phyloP scores from a whole-genome alignment of 495 filamentous ascomycete genomes.

The Hyaloscypha bicolor region DNA sequence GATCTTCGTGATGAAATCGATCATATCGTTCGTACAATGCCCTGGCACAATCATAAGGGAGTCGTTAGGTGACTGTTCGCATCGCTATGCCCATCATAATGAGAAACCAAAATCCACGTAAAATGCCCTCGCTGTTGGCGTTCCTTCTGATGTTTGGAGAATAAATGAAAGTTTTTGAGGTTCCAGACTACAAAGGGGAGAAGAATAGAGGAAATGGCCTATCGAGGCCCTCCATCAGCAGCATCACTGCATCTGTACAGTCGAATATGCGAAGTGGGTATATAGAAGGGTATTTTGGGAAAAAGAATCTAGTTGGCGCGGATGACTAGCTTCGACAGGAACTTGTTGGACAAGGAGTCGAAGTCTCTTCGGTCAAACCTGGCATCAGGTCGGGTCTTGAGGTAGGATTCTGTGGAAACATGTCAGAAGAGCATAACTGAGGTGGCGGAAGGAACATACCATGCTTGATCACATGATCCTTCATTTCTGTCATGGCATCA shows the following conservation, averaged over 20 bases:
- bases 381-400: constrained; percentile 56
- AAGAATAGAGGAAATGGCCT: constrained; percentile 3
- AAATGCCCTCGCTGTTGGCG: constrained; percentile 26
- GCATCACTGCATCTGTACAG: constrained; percentile 31
- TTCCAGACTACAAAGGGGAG: constrained; percentile 26
- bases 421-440: constrained; percentile 26
- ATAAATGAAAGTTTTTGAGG: constrained; percentile 20
- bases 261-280: constrained; percentile 35
- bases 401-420: constrained; percentile 49
- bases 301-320: constrained; percentile 69
- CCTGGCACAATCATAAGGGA: constrained; percentile 24
- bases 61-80: constrained; percentile 31
- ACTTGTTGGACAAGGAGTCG: constrained; percentile 92
- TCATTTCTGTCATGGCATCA: constrained; percentile 91
- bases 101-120: constrained; percentile 9
- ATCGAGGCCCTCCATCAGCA: constrained; percentile 20
- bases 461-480: constrained; percentile 83
- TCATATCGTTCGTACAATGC: constrained; percentile 28
- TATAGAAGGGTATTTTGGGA: constrained; percentile 30
- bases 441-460: constrained; percentile 58
- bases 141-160: constrained; percentile 13
- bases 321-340: constrained; percentile 90
- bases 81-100: constrained; percentile 31
- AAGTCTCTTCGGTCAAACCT: constrained; percentile 89
- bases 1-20: constrained; percentile 23